Conservation (phyloP, 352 stramenopile genomes). For the Chrysophaeum taylorii region DNA sequence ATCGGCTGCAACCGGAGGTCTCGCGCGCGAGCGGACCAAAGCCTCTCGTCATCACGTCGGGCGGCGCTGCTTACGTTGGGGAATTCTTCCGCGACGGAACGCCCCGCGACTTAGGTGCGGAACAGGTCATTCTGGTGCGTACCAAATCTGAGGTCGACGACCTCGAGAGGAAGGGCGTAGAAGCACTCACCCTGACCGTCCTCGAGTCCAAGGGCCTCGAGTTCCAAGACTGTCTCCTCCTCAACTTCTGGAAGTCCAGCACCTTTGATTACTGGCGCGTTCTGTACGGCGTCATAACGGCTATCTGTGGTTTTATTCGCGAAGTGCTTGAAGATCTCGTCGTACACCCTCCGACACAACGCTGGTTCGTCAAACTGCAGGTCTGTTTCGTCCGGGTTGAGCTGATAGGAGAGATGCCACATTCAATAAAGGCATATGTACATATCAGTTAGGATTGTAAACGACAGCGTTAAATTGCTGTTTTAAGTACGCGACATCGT, state of each 20-base stretch:
- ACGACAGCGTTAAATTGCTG: no score
- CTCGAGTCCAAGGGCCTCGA: constrained; percentile 40
- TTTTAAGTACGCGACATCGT: no score
- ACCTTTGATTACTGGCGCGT: not conserved
- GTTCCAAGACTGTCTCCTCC: constrained; percentile 39
- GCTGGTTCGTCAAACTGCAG: no score
- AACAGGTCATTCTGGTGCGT: constrained; percentile 41
- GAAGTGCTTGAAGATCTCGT: no score
- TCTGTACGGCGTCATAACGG: not conserved
- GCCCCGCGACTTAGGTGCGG: constrained; percentile 37
- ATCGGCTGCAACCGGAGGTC: constrained; percentile 18
- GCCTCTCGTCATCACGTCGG: constrained; percentile 28
- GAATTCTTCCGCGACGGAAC: constrained; percentile 32
- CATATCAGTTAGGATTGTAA: no score
- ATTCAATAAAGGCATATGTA: no score
- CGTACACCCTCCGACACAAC: no score
- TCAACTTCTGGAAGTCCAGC: constrained; percentile 32
- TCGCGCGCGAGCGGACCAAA: constrained; percentile 21
- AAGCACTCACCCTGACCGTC: constrained; percentile 6
- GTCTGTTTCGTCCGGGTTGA: no score
- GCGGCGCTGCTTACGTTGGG: constrained; percentile 26
- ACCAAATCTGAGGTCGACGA: constrained; percentile 31
- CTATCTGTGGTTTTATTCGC: no score
- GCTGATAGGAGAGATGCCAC: no score
- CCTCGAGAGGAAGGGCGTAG: constrained; percentile 13